Percentiles rank a stretch among this genome's conserved stretches.
Conservation (phyloP, 2,329 filamentous ascomycete species). For the Berkeleyomyces basicola region DNA sequence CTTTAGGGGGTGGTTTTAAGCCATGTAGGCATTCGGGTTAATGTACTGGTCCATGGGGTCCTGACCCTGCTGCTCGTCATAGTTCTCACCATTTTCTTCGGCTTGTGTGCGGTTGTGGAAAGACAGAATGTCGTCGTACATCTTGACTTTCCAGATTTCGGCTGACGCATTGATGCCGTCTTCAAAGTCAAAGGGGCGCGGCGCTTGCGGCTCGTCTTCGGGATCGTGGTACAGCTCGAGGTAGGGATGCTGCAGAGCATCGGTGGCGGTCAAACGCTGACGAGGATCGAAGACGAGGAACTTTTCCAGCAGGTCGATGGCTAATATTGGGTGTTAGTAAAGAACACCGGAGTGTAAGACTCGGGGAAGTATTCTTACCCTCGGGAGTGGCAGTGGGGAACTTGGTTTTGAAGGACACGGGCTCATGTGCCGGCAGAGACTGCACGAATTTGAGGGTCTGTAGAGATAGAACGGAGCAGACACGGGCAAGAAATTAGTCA, state of each 20-base stretch:
- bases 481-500: background rate
- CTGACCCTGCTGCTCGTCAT: background rate
- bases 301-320: slow-evolving; percentile 81
- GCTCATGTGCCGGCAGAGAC: slow-evolving; percentile 85
- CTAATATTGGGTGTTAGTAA: slow-evolving; percentile 26
- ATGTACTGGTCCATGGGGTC: slow-evolving; percentile 9
- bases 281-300: slow-evolving; percentile 99
- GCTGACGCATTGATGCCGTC: slow-evolving; percentile 95
- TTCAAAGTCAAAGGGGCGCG: slow-evolving; percentile 98
- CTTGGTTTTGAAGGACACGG: slow-evolving; percentile 71
- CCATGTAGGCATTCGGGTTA: slow-evolving; percentile 12
- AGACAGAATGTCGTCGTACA: slow-evolving; percentile 76
- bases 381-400: slow-evolving; percentile 87
- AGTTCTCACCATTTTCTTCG: slow-evolving; percentile 8
- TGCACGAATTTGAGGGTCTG: slow-evolving; percentile 94
- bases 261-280: slow-evolving; percentile 74
- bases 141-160: slow-evolving; percentile 99
- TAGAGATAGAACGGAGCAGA: background rate
- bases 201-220: slow-evolving; percentile 83
- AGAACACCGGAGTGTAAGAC: background rate
- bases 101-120: slow-evolving; percentile 67
- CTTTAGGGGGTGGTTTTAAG: slow-evolving; percentile 6
- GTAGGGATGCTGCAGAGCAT: slow-evolving; percentile 82
- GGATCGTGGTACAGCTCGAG: slow-evolving; percentile 94
- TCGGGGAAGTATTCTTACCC: slow-evolving; percentile 34